These are phyloP conservation scores for Yamadazyma ubonensis DNA, from an alignment of 805 yeast species.

Conservation along the genomic window DNA sequence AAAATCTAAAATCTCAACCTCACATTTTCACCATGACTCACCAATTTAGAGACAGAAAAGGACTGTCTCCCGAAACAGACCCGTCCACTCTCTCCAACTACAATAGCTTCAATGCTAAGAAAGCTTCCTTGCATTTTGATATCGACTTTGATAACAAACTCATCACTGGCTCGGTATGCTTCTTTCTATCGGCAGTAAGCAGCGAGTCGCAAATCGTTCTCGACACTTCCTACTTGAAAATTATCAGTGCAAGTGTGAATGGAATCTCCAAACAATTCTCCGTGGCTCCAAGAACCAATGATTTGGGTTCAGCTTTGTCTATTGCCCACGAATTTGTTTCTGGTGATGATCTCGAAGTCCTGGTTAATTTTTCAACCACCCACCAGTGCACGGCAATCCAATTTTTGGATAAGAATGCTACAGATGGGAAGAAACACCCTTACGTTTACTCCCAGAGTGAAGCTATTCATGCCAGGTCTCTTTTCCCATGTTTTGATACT, in stretches of 20 bases:
- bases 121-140: slow-evolving; percentile 51
- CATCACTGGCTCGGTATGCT: slow-evolving; percentile 61
- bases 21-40: slow-evolving; percentile 3
- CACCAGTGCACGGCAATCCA: slow-evolving; percentile 78
- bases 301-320: slow-evolving; percentile 58
- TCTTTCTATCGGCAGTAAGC: too few species aligned
- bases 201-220: slow-evolving; percentile 42
- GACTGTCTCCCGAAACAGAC: slow-evolving; percentile 52
- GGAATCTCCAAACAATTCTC: slow-evolving; percentile 26
- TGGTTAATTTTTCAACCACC: slow-evolving; percentile 67
- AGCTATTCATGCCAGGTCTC: slow-evolving; percentile 85
- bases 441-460: slow-evolving; percentile 87
- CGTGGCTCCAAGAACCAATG: slow-evolving; percentile 44
- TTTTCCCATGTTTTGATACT: slow-evolving; percentile 89
- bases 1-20: too few species aligned
- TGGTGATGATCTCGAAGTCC: slow-evolving; percentile 23
- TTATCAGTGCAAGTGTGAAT: slow-evolving; percentile 46
- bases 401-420: slow-evolving; percentile 72
- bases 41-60: slow-evolving; percentile 6
- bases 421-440: slow-evolving; percentile 68
- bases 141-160: slow-evolving; percentile 54
- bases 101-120: slow-evolving; percentile 43
- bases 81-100: slow-evolving; percentile 82
- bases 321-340: slow-evolving; percentile 23
- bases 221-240: slow-evolving; percentile 65